Evolutionary conservation across 2,329 filamentous ascomycete genomes (phyloP), one percentile per base, ranked within the genome.

Genomic region (Neoscytalidium dimidiatum): DNA sequence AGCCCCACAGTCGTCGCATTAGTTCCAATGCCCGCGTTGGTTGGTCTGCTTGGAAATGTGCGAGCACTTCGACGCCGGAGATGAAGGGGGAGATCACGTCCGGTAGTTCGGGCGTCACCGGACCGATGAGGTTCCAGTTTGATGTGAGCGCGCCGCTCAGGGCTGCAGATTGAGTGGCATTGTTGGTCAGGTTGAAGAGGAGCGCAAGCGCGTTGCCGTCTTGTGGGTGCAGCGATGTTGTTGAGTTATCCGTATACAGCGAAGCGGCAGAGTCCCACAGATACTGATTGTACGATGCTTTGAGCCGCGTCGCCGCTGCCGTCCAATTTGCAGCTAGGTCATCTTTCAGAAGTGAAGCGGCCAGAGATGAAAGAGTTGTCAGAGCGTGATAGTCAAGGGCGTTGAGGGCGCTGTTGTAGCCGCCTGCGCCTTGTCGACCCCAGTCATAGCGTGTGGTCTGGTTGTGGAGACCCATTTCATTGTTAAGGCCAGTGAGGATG

Each of bases 41-140:
- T 65, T 82, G 77, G 0, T 80, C 78, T 0, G 81, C 81, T 0
- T 77, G 72, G 4, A 88, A 76, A 68, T 88, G 86, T 1, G 81
- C 86, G 71, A 85, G 83, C 21, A 88, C 79, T 69, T 89, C 86
- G 68, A 88, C 83, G 17, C 82, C 83, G 6, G 83, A 83, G 58
- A 86, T 83, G 71, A 88, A 88, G 0, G 85, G 84, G 1, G 83
- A 84, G 28, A 89, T 79, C 67, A 87, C 86, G 0, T 84, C 83
- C 0, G 88, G 78, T 1, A 81, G 71, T 67, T 89, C 86, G 0
- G 85, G 86, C 0, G 81, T 77, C 14, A 83, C 78, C 2, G 86
- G 80, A 3, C 86, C 86, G 57, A 87, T 83, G 4, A 80, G 78
- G 0, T 79, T 82, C 86, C 85, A 88, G 71, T 86, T 86, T 4